Conservation (phyloP, 2,329 filamentous ascomycete genomes). For the Sphaceloma murrayae region DNA sequence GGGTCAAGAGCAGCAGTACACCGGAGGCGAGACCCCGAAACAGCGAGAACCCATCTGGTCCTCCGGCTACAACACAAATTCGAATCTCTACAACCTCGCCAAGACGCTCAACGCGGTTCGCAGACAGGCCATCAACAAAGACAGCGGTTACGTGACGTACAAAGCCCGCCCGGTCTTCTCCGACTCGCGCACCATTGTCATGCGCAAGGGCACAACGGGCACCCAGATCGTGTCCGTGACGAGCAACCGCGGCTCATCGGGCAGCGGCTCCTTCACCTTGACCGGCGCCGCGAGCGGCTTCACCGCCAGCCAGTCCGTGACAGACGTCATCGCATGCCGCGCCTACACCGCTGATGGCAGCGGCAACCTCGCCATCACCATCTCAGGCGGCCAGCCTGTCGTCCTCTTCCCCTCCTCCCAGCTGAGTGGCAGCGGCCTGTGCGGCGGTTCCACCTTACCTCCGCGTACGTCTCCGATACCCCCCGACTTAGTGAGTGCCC, state of each 20-base stretch:
- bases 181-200: slow-evolving; percentile 36
- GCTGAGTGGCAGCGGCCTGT: slow-evolving; percentile 32
- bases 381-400: slow-evolving; percentile 36
- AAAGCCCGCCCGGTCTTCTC: slow-evolving; percentile 37
- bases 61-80: slow-evolving; percentile 31
- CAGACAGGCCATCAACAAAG: slow-evolving; percentile 33
- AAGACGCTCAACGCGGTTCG: slow-evolving; percentile 36
- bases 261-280: slow-evolving; percentile 16
- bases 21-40: slow-evolving; percentile 26
- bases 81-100: slow-evolving; percentile 34
- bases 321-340: slow-evolving; percentile 39
- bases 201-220: slow-evolving; percentile 35
- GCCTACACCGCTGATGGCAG: slow-evolving; percentile 34
- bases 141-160: slow-evolving; percentile 34
- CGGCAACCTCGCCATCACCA: slow-evolving; percentile 37
- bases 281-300: slow-evolving; percentile 23
- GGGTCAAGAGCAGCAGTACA: slow-evolving; percentile 36
- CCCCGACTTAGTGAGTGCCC: not conserved
- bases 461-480: not conserved
- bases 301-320: slow-evolving; percentile 21
- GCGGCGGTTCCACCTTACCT: slow-evolving; percentile 19
- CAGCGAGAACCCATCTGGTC: slow-evolving; percentile 35
- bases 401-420: slow-evolving; percentile 33
- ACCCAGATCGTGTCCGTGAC: slow-evolving; percentile 38
- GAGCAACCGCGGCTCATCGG: slow-evolving; percentile 32